Base-by-base conservation (phyloP, 345 rosid genomes). In the Hirschfeldia incana region DNA sequence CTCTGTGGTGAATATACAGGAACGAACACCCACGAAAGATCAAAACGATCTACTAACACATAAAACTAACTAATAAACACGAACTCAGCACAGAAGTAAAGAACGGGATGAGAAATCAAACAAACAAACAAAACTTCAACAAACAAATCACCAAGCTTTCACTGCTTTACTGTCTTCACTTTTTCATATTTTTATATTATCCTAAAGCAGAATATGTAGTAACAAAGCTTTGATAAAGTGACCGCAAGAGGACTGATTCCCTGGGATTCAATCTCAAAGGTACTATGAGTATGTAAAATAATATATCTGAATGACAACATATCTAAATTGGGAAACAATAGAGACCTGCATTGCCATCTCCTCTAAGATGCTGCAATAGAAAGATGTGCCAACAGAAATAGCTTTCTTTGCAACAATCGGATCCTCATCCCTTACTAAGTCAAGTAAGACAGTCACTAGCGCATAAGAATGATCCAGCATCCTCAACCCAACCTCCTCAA, bases 331-430 rank as follows among this genome's bases (percentile, higher is more conserved):
- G 70, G 68, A 80, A 75, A 33, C 34, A 78, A 61, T 73, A 74
- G 8, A 62, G 16, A 94, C 99, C 98, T 95, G 97, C 82, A 86
- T 70, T 73, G 88, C 77, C 90, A 93, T 82, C 86, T 93, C 94
- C 87, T 88, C 92, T 66, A 95, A 85, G 76, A 87, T 79, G 65
- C 81, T 65, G 81, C 89, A 83, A 77, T 83, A 93, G 76, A 93
- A 83, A 75, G 85, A 79, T 17, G 86, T 86, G 53, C 93, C 97
- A 68, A 84, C 77, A 76, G 88, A 82, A 79, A 95, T 81, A 61
- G 97, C 85, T 77, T 88, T 86, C 72, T 80, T 84, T 26, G 89
- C 92, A 85, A 95, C 88, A 77, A 51, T 13, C 1, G 85, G 79
- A 78, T 90, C 93, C 39, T 67, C 73, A 76, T 95, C 98, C 85